Conservation (phyloP, 202 grass and related monocot species). For the Setaria viridis region DNA sequence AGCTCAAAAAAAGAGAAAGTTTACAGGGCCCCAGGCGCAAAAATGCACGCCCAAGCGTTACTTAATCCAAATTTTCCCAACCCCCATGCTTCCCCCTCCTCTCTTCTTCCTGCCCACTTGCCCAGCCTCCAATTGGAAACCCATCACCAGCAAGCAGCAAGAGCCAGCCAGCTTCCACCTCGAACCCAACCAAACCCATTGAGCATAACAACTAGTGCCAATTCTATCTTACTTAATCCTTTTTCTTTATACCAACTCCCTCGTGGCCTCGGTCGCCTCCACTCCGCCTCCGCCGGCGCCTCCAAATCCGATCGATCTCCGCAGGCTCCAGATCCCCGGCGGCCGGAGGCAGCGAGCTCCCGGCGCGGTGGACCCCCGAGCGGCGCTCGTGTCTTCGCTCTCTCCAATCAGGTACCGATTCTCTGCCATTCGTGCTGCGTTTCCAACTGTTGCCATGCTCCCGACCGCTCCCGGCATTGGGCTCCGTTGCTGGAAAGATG, state of each 20-base stretch:
- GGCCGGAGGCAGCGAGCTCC: conserved; percentile 26
- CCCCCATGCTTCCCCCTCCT: neutral
- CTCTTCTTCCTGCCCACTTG: neutral
- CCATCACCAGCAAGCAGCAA: neutral
- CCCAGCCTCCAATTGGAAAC: conserved; percentile 21
- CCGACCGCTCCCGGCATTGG: conserved; percentile 41
- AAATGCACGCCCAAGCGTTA: neutral
- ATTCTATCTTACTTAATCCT: conserved; percentile 46
- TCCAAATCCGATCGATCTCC: conserved; percentile 44
- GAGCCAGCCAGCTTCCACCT: conserved; percentile 14
- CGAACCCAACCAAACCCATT: neutral
- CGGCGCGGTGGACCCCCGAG: neutral
- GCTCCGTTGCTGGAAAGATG: neutral
- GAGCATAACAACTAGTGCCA: neutral
- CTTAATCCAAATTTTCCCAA: conserved; percentile 1
- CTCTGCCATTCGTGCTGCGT: neutral
- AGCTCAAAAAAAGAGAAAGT: neutral
- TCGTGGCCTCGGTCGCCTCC: conserved; percentile 2
- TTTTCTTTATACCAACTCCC: conserved; percentile 45
- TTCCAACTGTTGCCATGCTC: neutral
- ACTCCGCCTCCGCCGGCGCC: conserved; percentile 40
- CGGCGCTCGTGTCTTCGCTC: neutral
- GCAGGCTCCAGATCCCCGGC: conserved; percentile 43
- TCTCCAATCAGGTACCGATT: neutral
- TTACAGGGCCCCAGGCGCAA: conserved; percentile 16